Evolutionary conservation across 805 yeast genomes (phyloP), one percentile per base, ranked within the genome.

Genomic region (Pichia paraexigua): DNA sequence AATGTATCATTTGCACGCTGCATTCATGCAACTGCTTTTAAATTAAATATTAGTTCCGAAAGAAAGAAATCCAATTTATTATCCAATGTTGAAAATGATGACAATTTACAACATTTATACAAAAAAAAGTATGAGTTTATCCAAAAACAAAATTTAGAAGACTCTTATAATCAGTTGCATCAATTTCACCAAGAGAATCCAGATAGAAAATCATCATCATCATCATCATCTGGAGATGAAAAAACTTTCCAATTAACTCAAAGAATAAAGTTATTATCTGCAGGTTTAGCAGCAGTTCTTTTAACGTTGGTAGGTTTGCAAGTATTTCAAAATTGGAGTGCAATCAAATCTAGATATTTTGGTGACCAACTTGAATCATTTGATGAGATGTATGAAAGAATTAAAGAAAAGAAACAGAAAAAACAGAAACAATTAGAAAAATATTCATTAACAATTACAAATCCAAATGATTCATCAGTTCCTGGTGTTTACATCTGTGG

Each of bases 401-500:
- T 67, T 17, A 58, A 60, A 49, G 48, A 50, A 27, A 59, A 57
- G 52, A 58, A 60, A 45, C 50, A 52, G 42, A 50, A 52, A 39
- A 61, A 56, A 47, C 52, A 58, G 41, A 45, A 59, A 30, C 52
- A 54, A 18, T 15, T 59, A 1, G 61, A 59, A 7, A 47, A 50
- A 17, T 56, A 54, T 32, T 57, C 60, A 15, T 60, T 55, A 35
- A 59, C 49, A 1, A 55, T 70, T 1, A 61, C 74, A 1, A 68
- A 71, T 49, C 63, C 67, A 17, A 69, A 71, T 41, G 67, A 65
- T 41, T 67, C 76, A 6, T 55, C 64, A 1, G 71, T 71, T 3
- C 83, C 84, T 0, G 87, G 89, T 10, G 67, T 85, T 10, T 83
- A 82, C 57, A 60, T 77, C 17, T 82, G 87, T 77, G 92, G 91